phyloP scores from a whole-genome alignment of 2,329 filamentous ascomycete species.

The Knoxdaviesia proteae region DNA sequence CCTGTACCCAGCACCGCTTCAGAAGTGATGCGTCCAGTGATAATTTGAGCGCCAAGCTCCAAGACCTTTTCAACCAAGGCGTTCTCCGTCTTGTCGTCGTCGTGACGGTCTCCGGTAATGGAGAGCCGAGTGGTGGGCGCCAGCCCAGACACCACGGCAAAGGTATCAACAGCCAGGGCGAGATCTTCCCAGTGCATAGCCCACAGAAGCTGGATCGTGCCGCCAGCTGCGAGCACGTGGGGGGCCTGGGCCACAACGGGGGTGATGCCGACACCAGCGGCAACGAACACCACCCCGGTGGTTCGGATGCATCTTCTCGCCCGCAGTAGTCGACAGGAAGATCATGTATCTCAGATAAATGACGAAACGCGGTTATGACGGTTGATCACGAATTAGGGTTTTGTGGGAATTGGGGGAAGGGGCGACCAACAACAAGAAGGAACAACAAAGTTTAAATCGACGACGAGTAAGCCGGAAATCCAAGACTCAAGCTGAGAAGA shows the following conservation, averaged over 20 bases:
- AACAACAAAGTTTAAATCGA: too few species aligned
- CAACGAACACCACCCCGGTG: constrained; percentile 60
- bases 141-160: constrained; percentile 31
- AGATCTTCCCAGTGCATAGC: constrained; percentile 41
- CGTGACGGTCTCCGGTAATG: constrained; percentile 29
- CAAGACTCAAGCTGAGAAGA: too few species aligned
- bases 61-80: constrained; percentile 9
- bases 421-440: too few species aligned
- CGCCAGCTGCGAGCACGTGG: constrained; percentile 17
- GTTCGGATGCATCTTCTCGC: constrained; percentile 62
- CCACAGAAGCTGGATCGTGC: constrained; percentile 43
- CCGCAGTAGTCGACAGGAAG: constrained; percentile 47
- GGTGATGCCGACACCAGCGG: constrained; percentile 67
- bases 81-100: constrained; percentile 12
- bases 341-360: too few species aligned
- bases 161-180: constrained; percentile 35
- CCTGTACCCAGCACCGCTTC: constrained; percentile 20
- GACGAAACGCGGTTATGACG: too few species aligned
- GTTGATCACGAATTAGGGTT: too few species aligned
- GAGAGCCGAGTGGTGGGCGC: constrained; percentile 36
- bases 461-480: too few species aligned
- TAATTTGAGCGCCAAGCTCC: constrained; percentile 14
- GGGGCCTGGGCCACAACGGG: constrained; percentile 52
- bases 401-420: too few species aligned
- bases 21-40: constrained; percentile 16